phyloP scores from a whole-genome alignment of 2,329 filamentous ascomycete species.

The Sordariomycetes sp. region DNA sequence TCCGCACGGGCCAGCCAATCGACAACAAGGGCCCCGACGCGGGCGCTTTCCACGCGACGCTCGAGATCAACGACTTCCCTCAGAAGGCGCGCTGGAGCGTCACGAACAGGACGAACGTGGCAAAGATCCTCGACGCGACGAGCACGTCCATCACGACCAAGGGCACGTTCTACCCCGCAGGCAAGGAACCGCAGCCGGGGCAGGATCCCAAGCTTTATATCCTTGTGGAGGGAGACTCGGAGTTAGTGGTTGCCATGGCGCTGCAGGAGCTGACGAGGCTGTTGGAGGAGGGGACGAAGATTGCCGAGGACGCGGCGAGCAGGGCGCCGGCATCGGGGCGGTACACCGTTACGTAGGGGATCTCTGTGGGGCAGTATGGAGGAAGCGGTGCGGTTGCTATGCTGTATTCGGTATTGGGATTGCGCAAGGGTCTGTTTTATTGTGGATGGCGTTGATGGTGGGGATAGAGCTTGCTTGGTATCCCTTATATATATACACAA shows the following conservation, averaged over 20 bases:
- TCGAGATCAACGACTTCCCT: conserved; percentile 99
- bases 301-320: conserved; percentile 75
- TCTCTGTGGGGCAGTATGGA: background rate
- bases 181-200: conserved; percentile 63
- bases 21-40: conserved; percentile 98
- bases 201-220: conserved; percentile 94
- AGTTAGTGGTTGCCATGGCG: conserved; percentile 79
- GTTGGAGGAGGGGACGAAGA: conserved; percentile 80
- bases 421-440: background rate
- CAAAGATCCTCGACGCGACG: conserved; percentile 90
- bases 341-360: conserved; percentile 58
- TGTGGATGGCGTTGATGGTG: background rate
- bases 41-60: conserved; percentile 87
- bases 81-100: conserved; percentile 98
- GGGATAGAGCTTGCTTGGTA: background rate
- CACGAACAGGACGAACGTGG: conserved; percentile 95
- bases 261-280: conserved; percentile 82
- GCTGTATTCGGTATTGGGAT: too few relatives aligned
- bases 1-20: conserved; percentile 84
- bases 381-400: background rate
- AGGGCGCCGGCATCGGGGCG: conserved; percentile 66
- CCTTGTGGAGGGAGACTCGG: conserved; percentile 92
- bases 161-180: conserved; percentile 73
- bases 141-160: conserved; percentile 97
- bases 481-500: background rate